Evolutionary conservation across 225 moss, liverwort and hornwort species (phyloP).

Genomic region (Pseudoscleropodium purum): DNA sequence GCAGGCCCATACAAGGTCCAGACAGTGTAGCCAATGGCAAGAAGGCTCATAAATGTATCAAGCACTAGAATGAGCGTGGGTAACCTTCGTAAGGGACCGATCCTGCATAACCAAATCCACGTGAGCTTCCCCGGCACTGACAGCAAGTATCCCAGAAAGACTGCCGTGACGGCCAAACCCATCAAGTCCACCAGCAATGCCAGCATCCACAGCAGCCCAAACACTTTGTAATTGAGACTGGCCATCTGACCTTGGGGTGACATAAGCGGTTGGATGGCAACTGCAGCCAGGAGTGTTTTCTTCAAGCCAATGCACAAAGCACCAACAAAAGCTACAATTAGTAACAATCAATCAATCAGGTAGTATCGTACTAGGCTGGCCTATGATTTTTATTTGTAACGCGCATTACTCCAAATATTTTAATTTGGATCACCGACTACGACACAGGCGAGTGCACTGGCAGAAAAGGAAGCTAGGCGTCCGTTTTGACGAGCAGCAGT

Average conservation of each 20-base stretch:
- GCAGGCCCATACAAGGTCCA: not conserved
- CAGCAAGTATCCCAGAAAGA: not conserved
- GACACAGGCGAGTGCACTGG: not conserved
- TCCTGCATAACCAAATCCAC: not conserved
- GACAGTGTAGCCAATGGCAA: not conserved
- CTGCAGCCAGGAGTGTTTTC: not conserved
- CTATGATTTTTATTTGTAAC: not conserved
- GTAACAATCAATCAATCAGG: not conserved
- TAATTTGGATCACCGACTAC: not conserved
- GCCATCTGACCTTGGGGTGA: not conserved
- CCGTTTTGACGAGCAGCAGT: not conserved
- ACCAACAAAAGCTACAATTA: not conserved
- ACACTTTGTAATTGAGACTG: not conserved
- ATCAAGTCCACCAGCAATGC: not conserved
- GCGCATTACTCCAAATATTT: not conserved
- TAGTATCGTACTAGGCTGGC: not conserved
- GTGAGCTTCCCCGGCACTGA: not conserved
- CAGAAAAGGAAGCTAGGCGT: not conserved
- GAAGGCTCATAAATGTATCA: not conserved
- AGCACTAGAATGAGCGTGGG: not conserved
- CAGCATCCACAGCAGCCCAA: not conserved
- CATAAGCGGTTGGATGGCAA: not conserved
- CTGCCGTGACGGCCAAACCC: not conserved
- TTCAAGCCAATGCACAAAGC: not conserved
- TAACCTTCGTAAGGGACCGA: not conserved